These are phyloP conservation scores for Arachis hypogaea DNA, from an alignment of 306 rosid species.

Conservation along the genomic window DNA sequence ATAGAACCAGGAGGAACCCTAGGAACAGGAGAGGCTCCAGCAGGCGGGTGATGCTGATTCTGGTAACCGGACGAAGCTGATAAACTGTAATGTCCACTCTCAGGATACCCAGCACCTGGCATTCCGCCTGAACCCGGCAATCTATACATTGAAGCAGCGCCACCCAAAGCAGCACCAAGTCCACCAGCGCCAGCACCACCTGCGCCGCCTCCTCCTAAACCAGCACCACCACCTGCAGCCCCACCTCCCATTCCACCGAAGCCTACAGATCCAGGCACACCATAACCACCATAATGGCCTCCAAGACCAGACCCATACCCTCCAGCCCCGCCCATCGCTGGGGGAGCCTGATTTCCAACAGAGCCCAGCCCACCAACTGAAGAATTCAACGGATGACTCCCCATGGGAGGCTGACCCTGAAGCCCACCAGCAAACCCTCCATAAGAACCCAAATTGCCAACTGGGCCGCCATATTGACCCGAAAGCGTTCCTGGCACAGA, in stretches of 20 bases:
- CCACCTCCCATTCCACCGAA: constrained; percentile 33
- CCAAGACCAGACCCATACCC: constrained; percentile 65
- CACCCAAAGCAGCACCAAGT: constrained; percentile 44
- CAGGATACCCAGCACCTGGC: constrained; percentile 78
- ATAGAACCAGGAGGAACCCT: constrained; percentile 86
- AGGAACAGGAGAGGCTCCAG: constrained; percentile 76
- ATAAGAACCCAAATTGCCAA: constrained; percentile 70
- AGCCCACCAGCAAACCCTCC: constrained; percentile 70
- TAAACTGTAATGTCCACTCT: constrained; percentile 67
- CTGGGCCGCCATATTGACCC: constrained; percentile 64
- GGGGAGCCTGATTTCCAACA: constrained; percentile 56
- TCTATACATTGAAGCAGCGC: constrained; percentile 69
- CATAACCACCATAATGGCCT: constrained; percentile 68
- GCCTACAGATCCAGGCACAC: constrained; percentile 47
- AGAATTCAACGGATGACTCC: constrained; percentile 63
- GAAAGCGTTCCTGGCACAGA: constrained; percentile 54
- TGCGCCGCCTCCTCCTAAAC: constrained; percentile 38
- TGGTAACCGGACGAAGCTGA: constrained; percentile 66
- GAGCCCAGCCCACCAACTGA: constrained; percentile 54
- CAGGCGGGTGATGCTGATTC: constrained; percentile 77
- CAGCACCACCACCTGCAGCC: constrained; percentile 38
- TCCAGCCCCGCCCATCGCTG: constrained; percentile 58
- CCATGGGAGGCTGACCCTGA: constrained; percentile 68
- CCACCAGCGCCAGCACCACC: constrained; percentile 44
- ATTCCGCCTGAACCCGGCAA: constrained; percentile 73